Conservation (phyloP, 2,329 filamentous ascomycete species). For the Hirsutella minnesotensis region DNA sequence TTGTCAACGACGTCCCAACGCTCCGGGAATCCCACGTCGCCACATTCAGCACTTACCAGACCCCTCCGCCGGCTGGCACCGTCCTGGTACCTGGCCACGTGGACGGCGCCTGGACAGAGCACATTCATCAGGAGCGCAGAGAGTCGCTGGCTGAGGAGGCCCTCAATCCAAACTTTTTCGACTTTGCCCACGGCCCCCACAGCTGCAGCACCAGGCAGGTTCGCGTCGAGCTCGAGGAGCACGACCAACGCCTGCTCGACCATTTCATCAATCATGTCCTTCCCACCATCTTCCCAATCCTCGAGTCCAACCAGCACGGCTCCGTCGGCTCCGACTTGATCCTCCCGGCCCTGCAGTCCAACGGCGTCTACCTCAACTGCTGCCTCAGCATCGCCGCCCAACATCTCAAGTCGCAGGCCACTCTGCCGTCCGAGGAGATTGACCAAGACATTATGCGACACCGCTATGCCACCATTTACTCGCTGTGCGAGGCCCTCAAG, state of each 20-base stretch:
- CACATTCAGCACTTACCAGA: conserved; percentile 84
- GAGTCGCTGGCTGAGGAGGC: conserved; percentile 57
- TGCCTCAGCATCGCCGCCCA: conserved; percentile 88
- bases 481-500: conserved; percentile 72
- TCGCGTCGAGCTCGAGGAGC: conserved; percentile 73
- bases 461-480: conserved; percentile 75
- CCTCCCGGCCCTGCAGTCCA: conserved; percentile 76
- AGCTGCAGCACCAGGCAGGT: conserved; percentile 52
- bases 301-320: conserved; percentile 81
- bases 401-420: conserved; percentile 67
- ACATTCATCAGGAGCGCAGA: conserved; percentile 27
- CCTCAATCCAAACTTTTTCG: conserved; percentile 70
- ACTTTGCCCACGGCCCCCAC: conserved; percentile 58
- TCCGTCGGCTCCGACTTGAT: conserved; percentile 72
- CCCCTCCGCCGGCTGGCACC: conserved; percentile 59
- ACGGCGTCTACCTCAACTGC: conserved; percentile 90
- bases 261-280: conserved; percentile 86
- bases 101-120: conserved; percentile 50
- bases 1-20: conserved; percentile 80
- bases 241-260: conserved; percentile 74
- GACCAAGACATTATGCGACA: conserved; percentile 89
- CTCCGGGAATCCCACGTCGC: conserved; percentile 78
- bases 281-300: conserved; percentile 80
- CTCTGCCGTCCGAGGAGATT: conserved; percentile 57
- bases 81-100: conserved; percentile 50